phyloP scores from a whole-genome alignment of 1,139 yeast genomes.

The Nakaseomyces uthaithaninus region DNA sequence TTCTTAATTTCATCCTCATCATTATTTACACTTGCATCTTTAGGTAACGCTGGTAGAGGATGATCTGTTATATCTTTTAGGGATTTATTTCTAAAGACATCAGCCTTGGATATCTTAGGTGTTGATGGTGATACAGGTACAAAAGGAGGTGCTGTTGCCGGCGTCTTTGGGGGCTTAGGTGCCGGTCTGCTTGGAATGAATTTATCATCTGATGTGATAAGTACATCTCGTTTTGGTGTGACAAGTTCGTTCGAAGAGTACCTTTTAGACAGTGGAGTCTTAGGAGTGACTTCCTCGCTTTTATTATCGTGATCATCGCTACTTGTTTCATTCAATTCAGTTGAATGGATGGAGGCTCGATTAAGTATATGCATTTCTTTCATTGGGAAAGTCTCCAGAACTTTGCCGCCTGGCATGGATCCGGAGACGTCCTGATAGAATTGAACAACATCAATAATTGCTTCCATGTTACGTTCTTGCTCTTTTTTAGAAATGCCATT shows the following conservation, averaged over 20 bases:
- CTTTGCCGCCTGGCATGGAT: constrained; percentile 50
- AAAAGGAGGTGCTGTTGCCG: constrained; percentile 14
- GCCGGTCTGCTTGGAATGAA: constrained; percentile 65
- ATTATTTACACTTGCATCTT: neutral
- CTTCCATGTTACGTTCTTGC: constrained; percentile 87
- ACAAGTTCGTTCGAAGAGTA: neutral
- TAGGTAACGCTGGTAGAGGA: neutral
- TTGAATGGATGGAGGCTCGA: neutral
- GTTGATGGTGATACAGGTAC: constrained; percentile 7
- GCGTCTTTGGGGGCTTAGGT: constrained; percentile 42
- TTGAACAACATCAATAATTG: constrained; percentile 86
- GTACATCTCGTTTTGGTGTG: neutral
- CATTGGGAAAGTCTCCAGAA: constrained; percentile 62
- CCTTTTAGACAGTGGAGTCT: neutral
- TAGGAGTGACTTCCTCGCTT: neutral
- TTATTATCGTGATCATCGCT: neutral
- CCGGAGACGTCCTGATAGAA: constrained; percentile 68
- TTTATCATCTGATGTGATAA: constrained; percentile 24
- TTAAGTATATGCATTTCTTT: neutral
- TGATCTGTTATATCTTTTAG: neutral
- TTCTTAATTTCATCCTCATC: neutral
- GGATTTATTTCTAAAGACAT: neutral
- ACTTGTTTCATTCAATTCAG: neutral
- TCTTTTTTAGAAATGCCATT: constrained; percentile 82
- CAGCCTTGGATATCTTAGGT: neutral